Base-by-base conservation (phyloP, 1,284 basidiomycete species). In the Pseudozyma pruni region DNA sequence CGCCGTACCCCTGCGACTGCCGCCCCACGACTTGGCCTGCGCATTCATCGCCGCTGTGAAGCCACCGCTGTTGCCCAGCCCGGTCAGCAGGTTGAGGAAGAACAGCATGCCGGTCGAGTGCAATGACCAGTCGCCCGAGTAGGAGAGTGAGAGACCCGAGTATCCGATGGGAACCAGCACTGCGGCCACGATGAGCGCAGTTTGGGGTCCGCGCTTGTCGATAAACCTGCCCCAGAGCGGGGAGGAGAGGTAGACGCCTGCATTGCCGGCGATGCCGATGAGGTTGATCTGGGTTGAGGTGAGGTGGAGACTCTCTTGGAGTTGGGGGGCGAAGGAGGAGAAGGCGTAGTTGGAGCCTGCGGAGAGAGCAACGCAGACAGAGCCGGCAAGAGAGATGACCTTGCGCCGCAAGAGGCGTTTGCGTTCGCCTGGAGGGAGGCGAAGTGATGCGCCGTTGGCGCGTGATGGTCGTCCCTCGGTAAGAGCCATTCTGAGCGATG, bases 1-100 rank as follows among this genome's bases (percentile, higher is more conserved):
- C 1, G 89, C 87, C 0, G 89, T 87, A 2, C 89, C 91, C 33
- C 91, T 85, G 33, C 73, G 52, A 8, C 42, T 51, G 1, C 68
- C 62, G n/a, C 66, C 77, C 63, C 78, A 73, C 25, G 67, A 75
- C 50, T 80, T 81, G n/a, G 75, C 73, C 41, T 81, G 80, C 1
- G 79, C 81, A 42, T 78, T 73, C 72, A 83, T 83, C 13, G 83
- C 80, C 0, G 74, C 75, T 1, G 78, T 79, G 19, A 83, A 76
- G 1, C 76, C 81, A 6, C 75, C 75, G 20, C 76, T 77, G 68
- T 81, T 76, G 1, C 69, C 74, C 3, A 76, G 29, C 2, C 81
- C 79, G 9, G 72, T 69, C 34, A 79, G 43, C 17, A 82, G 60
- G 34, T 70, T 75, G 41, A 81, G 64, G 16, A 66, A n/a, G 23